These are phyloP conservation scores for Juglanconis oblonga DNA, from an alignment of 2,329 filamentous ascomycete species.

Conservation along the genomic window DNA sequence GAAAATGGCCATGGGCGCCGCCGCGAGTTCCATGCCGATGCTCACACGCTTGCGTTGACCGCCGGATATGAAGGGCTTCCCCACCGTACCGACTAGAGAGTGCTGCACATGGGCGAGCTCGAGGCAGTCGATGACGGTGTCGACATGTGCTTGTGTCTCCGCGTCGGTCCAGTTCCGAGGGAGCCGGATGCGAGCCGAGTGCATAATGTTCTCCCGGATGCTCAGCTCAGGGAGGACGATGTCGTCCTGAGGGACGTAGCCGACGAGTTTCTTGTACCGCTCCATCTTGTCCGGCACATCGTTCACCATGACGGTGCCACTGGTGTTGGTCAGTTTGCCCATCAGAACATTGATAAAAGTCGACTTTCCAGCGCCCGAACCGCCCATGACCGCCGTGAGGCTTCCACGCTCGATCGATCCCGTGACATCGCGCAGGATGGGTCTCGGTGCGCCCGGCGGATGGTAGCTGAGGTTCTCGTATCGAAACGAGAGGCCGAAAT, in stretches of 20 bases:
- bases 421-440: conserved; percentile 51
- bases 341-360: conserved; percentile 61
- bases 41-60: conserved; percentile 56
- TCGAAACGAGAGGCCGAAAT: conserved; percentile 52
- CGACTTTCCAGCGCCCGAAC: conserved; percentile 57
- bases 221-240: conserved; percentile 58
- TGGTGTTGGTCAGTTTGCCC: conserved; percentile 52
- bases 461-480: conserved; percentile 49
- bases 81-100: conserved; percentile 48
- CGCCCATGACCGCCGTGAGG: conserved; percentile 59
- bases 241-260: conserved; percentile 62
- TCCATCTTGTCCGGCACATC: conserved; percentile 45
- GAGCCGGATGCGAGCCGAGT: conserved; percentile 54
- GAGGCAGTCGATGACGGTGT: conserved; percentile 53
- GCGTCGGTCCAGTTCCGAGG: conserved; percentile 47
- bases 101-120: conserved; percentile 50
- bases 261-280: conserved; percentile 57
- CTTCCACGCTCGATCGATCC: conserved; percentile 52
- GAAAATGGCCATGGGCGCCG: conserved; percentile 54
- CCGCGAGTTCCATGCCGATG: conserved; percentile 57
- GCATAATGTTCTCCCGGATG: conserved; percentile 59
- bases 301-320: conserved; percentile 51
- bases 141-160: conserved; percentile 52
- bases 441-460: conserved; percentile 39
- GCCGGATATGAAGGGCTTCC: conserved; percentile 51